phyloP scores from a whole-genome alignment of 2,329 filamentous ascomycete genomes.

The Tolypocladium album region DNA sequence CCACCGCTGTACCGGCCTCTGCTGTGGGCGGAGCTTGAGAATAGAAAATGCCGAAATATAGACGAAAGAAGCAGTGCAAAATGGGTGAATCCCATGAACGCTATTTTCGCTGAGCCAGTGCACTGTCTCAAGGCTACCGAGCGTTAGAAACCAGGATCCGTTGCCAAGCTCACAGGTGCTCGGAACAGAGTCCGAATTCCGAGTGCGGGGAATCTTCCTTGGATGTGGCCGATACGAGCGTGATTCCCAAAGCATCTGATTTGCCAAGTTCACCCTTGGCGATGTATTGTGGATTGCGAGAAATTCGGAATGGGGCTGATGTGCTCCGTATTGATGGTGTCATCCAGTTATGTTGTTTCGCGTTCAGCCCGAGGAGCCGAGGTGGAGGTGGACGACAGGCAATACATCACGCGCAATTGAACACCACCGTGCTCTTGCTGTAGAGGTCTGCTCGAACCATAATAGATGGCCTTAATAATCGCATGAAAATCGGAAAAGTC shows the following conservation, averaged over 20 bases:
- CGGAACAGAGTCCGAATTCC: neutral
- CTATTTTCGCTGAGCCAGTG: no score
- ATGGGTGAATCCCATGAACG: no score
- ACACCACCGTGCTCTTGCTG: neutral
- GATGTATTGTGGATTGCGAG: neutral
- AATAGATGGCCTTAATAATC: no score
- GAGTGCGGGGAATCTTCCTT: neutral
- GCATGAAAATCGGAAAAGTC: neutral
- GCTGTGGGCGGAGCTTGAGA: conserved; percentile 17
- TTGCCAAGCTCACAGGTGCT: neutral
- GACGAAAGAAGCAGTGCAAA: no score
- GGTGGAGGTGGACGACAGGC: no score
- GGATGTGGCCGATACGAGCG: no score
- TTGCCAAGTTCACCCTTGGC: neutral
- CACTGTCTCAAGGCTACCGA: no score
- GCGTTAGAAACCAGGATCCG: neutral
- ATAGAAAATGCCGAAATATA: conserved; percentile 12
- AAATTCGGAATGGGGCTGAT: neutral
- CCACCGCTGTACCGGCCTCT: conserved; percentile 19
- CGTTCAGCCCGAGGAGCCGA: no score
- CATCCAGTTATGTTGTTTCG: no score
- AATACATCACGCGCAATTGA: neutral
- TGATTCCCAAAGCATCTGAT: neutral
- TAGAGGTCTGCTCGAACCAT: no score
- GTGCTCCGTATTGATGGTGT: no score